Percentiles rank a stretch among this genome's conserved stretches.
phyloP scores from a whole-genome alignment of 805 yeast species.

The Ogataea trehaloabstinens region DNA sequence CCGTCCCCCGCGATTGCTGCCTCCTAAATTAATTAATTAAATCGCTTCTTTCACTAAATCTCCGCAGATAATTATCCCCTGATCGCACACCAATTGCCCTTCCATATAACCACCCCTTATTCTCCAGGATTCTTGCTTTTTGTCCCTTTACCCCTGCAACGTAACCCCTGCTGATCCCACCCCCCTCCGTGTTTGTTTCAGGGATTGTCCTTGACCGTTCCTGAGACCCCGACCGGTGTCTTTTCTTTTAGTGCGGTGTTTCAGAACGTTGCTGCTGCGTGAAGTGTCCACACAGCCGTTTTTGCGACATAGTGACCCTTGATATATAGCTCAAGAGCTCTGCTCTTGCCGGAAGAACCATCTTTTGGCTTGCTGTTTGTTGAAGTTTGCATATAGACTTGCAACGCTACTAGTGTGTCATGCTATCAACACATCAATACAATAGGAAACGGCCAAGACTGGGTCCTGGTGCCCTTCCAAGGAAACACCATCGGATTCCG shows the following conservation, averaged over 20 bases:
- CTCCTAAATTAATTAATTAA: neutral
- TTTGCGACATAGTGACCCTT: neutral
- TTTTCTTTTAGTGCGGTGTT: conserved; percentile 1
- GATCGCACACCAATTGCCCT: neutral
- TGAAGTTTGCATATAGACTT: too few species aligned
- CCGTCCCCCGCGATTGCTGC: too few species aligned
- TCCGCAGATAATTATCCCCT: neutral
- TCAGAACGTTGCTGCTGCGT: conserved; percentile 1
- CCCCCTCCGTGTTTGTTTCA: conserved; percentile 2
- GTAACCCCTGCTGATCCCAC: neutral
- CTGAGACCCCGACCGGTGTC: neutral
- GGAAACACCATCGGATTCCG: neutral
- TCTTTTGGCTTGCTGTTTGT: neutral
- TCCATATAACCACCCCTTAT: neutral
- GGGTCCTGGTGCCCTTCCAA: neutral
- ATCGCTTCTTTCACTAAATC: neutral
- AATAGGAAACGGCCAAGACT: neutral
- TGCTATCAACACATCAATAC: neutral
- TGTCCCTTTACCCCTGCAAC: neutral
- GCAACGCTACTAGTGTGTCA: too few species aligned
- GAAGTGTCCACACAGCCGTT: neutral
- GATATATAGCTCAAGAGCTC: neutral
- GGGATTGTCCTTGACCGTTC: conserved; percentile 1
- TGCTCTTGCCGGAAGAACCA: neutral
- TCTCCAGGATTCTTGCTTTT: neutral